Evolutionary conservation across 2,329 filamentous ascomycete genomes (phyloP).

Genomic region (Cladosporium colombiae): DNA sequence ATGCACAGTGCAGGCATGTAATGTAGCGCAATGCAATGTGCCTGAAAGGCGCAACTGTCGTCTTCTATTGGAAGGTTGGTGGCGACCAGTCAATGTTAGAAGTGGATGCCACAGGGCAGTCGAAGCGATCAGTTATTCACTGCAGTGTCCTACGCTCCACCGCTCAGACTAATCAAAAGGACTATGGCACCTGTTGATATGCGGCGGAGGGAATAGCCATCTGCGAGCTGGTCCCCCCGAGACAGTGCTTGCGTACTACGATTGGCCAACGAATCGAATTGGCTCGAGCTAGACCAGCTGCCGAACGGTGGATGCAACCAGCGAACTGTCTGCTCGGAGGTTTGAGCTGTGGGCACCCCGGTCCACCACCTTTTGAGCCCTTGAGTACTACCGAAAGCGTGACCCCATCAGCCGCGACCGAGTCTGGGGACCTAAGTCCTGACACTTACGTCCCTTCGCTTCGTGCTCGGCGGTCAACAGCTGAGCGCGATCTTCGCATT

Average conservation of each 20-base stretch:
- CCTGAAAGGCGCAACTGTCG: constrained; percentile 21
- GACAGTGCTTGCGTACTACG: constrained; percentile 17
- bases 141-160: constrained; percentile 16
- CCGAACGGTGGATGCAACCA: constrained; percentile 17
- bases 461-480: constrained; percentile 16
- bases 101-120: constrained; percentile 31
- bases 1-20: constrained; percentile 18
- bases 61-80: constrained; percentile 35
- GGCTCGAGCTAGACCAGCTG: constrained; percentile 20
- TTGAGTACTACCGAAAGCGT: constrained; percentile 14
- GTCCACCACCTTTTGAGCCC: constrained; percentile 9
- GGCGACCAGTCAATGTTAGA: constrained; percentile 32
- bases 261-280: constrained; percentile 15
- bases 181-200: constrained; percentile 18
- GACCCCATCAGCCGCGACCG: constrained; percentile 5
- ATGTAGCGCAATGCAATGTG: constrained; percentile 28
- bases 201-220: constrained; percentile 16
- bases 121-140: constrained; percentile 12
- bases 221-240: constrained; percentile 14
- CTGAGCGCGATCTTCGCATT: constrained; percentile 17
- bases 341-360: constrained; percentile 13
- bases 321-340: constrained; percentile 19
- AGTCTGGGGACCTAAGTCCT: constrained; percentile 7
- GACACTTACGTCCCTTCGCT: constrained; percentile 15
- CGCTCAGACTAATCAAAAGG: constrained; percentile 12